Conservation (phyloP, 108 stramenopile genomes). For the Pseudonitzschia multistriata region DNA sequence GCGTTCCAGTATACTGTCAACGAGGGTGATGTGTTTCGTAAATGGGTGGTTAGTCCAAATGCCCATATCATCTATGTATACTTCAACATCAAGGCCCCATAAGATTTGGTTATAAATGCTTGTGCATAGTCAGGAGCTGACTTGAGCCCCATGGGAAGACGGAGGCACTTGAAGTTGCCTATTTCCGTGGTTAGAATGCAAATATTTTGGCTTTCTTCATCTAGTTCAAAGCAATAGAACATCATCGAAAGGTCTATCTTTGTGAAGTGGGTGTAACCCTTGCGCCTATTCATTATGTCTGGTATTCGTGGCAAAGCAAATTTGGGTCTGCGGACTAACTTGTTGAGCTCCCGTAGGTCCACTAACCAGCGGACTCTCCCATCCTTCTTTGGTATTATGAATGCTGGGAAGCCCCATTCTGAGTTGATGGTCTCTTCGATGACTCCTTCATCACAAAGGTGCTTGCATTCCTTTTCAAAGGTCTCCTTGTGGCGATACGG, state of each 20-base stretch:
- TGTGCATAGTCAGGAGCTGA: slow-evolving; percentile 44
- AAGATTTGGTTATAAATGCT: slow-evolving; percentile 37
- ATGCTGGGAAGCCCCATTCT: slow-evolving; percentile 23
- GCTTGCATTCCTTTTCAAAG: slow-evolving; percentile 33
- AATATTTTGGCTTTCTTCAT: slow-evolving; percentile 14
- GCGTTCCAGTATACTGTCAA: neutral
- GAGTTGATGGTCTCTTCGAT: slow-evolving; percentile 2
- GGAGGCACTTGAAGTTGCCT: slow-evolving; percentile 37
- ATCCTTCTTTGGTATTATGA: slow-evolving; percentile 47
- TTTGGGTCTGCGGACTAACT: neutral
- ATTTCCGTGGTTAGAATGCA: slow-evolving; percentile 44
- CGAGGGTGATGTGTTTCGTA: neutral
- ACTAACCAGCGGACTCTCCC: neutral
- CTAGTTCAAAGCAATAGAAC: slow-evolving; percentile 12
- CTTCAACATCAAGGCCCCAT: neutral
- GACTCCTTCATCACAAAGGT: slow-evolving; percentile 27
- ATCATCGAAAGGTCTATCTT: slow-evolving; percentile 33
- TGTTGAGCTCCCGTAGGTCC: neutral
- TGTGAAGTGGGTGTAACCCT: slow-evolving; percentile 19
- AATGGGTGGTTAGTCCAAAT: neutral
- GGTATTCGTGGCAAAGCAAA: slow-evolving; percentile 24
- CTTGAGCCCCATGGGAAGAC: slow-evolving; percentile 50
- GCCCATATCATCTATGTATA: neutral
- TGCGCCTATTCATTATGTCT: slow-evolving; percentile 16
- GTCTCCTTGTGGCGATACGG: slow-evolving; percentile 16